phyloP scores from a whole-genome alignment of 2,329 filamentous ascomycete genomes.

The Scedosporium dehoogii region DNA sequence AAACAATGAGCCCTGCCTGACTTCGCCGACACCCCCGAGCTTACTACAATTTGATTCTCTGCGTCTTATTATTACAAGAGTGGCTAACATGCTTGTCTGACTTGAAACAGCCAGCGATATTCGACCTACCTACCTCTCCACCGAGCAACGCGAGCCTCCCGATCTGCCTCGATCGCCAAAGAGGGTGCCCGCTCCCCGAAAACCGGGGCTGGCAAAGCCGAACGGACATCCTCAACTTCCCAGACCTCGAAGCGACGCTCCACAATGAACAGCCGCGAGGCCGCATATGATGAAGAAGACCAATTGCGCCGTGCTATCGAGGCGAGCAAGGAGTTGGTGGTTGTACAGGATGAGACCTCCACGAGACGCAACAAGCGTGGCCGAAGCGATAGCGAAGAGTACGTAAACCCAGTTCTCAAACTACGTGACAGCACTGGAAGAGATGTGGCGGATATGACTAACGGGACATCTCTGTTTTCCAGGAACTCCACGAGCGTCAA shows the following conservation, averaged over 20 bases:
- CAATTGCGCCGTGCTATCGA: conserved; percentile 82
- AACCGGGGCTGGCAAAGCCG: conserved; percentile 45
- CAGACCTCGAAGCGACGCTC: conserved; percentile 73
- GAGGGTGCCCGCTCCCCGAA: conserved; percentile 46
- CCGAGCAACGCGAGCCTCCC: conserved; percentile 45
- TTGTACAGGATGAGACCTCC: conserved; percentile 40
- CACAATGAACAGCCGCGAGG: conserved; percentile 94
- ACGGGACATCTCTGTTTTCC: neutral
- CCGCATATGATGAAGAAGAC: conserved; percentile 92
- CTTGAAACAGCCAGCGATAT: conserved; percentile 46
- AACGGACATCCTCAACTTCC: conserved; percentile 37
- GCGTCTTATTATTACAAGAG: neutral
- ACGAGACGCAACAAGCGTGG: conserved; percentile 63
- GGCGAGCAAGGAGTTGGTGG: conserved; percentile 78
- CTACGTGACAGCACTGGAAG: conserved; percentile 12
- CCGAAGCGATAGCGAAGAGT: conserved; percentile 92
- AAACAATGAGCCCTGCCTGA: neutral
- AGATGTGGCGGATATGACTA: neutral
- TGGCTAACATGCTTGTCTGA: neutral
- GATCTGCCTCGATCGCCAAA: conserved; percentile 57
- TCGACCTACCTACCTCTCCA: conserved; percentile 56
- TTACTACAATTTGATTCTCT: neutral
- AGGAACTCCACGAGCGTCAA: conserved; percentile 44
- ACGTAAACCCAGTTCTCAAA: conserved; percentile 30
- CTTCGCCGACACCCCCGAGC: neutral